Evolutionary conservation across 2,329 filamentous ascomycete genomes (phyloP).

Genomic region (Juglanconis juglandina): DNA sequence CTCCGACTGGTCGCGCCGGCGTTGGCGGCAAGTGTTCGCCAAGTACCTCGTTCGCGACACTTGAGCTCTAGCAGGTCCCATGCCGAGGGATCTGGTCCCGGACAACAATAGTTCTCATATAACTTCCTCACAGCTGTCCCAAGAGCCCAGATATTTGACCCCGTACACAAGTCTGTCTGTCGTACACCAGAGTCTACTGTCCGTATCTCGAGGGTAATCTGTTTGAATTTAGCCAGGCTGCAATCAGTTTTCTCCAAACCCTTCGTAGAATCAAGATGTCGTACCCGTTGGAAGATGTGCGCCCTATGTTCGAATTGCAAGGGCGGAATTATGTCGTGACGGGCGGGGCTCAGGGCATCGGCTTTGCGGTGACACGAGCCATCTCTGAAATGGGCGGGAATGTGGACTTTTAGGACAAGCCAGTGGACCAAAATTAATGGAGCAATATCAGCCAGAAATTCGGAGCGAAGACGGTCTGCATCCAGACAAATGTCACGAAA

Average conservation of each 20-base stretch:
- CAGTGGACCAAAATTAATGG: constrained; percentile 26
- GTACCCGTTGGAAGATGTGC: constrained; percentile 24
- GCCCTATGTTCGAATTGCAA: constrained; percentile 31
- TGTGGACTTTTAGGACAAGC: constrained; percentile 33
- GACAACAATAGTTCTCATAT: not conserved
- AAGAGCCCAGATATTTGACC: not conserved
- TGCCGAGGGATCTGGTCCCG: not conserved
- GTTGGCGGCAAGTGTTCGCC: too few species aligned
- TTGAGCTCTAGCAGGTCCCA: too few species aligned
- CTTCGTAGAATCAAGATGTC: constrained; percentile 2
- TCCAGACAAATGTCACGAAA: constrained; percentile 30
- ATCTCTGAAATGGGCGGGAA: constrained; percentile 40
- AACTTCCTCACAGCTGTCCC: not conserved
- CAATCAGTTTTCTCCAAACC: too few species aligned
- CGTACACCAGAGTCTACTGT: too few species aligned
- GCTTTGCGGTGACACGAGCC: constrained; percentile 34
- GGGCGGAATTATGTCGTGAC: constrained; percentile 36
- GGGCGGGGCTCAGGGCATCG: constrained; percentile 38
- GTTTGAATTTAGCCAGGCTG: not conserved
- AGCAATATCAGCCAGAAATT: constrained; percentile 19
- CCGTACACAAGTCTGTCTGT: too few species aligned
- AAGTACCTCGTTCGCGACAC: too few species aligned
- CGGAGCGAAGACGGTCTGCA: constrained; percentile 25
- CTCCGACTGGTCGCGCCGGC: too few species aligned
- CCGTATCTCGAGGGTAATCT: not conserved